Percentiles rank a stretch among this genome's conserved stretches.
Conservation (phyloP, 169 alveolate species). For the Plasmodium vinckei region DNA sequence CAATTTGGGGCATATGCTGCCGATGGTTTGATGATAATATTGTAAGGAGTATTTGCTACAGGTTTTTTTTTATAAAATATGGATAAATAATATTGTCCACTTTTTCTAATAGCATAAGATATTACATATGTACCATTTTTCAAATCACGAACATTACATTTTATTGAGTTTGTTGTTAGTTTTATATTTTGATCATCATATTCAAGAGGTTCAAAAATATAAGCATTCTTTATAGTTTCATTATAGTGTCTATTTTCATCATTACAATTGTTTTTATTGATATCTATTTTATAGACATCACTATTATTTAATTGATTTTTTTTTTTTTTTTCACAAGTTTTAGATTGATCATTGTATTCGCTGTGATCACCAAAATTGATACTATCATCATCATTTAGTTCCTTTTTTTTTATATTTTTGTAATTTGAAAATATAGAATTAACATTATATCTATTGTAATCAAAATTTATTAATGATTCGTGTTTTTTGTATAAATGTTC, state of each 20-base stretch:
- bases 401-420: constrained; percentile 27
- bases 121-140: constrained; percentile 72
- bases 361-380: background rate
- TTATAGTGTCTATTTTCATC: background rate
- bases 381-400: background rate
- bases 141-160: constrained; percentile 43
- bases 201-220: constrained; percentile 4
- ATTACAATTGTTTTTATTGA: background rate
- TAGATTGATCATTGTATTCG: background rate
- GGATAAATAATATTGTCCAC: constrained; percentile 58
- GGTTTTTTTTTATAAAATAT: constrained; percentile 39
- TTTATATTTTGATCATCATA: constrained; percentile 32
- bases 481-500: constrained; percentile 33
- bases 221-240: constrained; percentile 54
- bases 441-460: constrained; percentile 55
- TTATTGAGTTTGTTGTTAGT: constrained; percentile 17
- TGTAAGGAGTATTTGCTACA: constrained; percentile 56
- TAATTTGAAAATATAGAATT: constrained; percentile 69
- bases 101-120: constrained; percentile 27
- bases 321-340: background rate
- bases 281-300: background rate
- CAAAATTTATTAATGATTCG: constrained; percentile 10
- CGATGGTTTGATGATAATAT: constrained; percentile 43
- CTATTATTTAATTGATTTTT: background rate
- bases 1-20: constrained; percentile 52